Percentiles rank a stretch among this genome's conserved stretches.
phyloP scores from a whole-genome alignment of 257 asterid genomes.

The Eucommia ulmoides region DNA sequence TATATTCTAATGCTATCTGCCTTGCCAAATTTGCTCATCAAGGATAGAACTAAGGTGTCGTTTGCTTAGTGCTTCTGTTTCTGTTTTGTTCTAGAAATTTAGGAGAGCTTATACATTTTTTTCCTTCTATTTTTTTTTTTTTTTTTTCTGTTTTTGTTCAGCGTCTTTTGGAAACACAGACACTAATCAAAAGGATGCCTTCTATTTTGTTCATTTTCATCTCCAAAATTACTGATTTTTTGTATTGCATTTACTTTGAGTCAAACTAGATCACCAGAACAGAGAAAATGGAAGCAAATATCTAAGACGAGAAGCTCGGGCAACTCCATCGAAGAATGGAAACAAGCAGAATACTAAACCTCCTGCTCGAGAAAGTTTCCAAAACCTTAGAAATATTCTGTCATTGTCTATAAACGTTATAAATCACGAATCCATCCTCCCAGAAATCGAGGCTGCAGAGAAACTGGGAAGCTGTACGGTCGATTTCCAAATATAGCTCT shows the following conservation, averaged over 20 bases:
- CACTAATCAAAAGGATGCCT: neutral
- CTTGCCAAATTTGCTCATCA: too few species aligned
- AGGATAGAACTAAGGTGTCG: too few species aligned
- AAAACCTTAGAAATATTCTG: conserved; percentile 15
- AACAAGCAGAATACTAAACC: conserved; percentile 10
- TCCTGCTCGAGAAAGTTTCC: conserved; percentile 20
- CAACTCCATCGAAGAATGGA: conserved; percentile 7
- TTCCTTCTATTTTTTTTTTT: too few species aligned
- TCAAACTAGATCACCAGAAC: conserved; percentile 22
- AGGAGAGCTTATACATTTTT: too few species aligned
- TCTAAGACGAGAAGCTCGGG: conserved; percentile 10
- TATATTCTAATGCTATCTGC: too few species aligned
- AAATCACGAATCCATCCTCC: conserved; percentile 24
- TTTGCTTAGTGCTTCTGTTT: too few species aligned
- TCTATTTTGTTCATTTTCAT: neutral
- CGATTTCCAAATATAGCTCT: conserved; percentile 53
- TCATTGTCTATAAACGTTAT: conserved; percentile 14
- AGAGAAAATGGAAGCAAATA: conserved; percentile 8
- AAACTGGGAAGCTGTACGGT: conserved; percentile 29
- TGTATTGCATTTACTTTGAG: neutral
- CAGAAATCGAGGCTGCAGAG: conserved; percentile 50
- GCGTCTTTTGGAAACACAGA: neutral
- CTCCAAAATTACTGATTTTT: neutral
- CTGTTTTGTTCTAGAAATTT: too few species aligned
- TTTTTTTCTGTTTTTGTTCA: too few species aligned